A percentile compares a stretch with the other conserved stretches of the same genome.
These are phyloP conservation scores for Darksidea phi DNA, from an alignment of 495 filamentous ascomycete genomes.

Conservation along the genomic window DNA sequence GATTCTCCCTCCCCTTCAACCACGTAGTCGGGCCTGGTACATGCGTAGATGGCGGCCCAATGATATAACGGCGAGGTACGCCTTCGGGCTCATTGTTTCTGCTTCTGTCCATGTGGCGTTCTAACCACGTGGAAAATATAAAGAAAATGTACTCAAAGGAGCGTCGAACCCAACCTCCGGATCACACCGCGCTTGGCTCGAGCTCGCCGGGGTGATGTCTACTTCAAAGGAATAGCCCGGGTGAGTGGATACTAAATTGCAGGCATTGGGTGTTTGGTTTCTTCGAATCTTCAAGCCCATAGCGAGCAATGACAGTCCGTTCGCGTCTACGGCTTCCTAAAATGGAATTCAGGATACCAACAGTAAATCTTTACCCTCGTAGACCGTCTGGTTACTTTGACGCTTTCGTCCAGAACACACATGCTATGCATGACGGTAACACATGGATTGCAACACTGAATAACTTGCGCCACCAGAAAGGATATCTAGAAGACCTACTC, in stretches of 20 bases:
- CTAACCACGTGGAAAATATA: no score
- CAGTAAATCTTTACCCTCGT: neutral
- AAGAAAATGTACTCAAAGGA: no score
- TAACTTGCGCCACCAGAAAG: conserved; percentile 15
- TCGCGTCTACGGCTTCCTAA: neutral
- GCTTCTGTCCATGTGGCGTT: no score
- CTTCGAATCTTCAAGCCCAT: conserved; percentile 1
- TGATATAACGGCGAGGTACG: no score
- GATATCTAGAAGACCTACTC: conserved; percentile 26
- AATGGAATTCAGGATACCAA: conserved; percentile 12
- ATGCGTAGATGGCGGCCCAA: no score
- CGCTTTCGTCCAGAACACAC: conserved; percentile 8
- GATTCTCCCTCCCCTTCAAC: no score
- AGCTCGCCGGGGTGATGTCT: no score
- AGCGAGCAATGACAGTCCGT: neutral
- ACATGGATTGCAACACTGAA: conserved; percentile 12
- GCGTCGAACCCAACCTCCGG: no score
- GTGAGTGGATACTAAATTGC: neutral
- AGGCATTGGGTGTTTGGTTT: neutral
- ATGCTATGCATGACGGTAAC: conserved; percentile 3
- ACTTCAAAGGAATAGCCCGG: no score
- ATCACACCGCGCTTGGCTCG: no score
- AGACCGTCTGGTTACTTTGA: conserved; percentile 21
- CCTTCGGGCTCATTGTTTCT: no score
- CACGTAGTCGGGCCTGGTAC: no score